phyloP scores from a whole-genome alignment of 345 rosid species.

The Salix udensis region DNA sequence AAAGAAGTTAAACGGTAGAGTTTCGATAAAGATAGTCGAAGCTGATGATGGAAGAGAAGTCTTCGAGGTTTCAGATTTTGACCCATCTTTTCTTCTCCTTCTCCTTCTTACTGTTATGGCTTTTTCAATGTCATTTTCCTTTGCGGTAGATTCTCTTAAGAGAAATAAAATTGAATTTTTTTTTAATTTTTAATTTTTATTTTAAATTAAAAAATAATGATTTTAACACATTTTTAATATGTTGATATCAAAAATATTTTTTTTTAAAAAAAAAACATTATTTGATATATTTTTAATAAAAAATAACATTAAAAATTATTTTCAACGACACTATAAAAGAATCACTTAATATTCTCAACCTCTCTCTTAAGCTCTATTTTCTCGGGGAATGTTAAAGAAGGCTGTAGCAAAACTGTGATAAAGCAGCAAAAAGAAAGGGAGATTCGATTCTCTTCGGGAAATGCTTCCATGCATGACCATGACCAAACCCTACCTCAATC shows the following conservation, averaged over 20 bases:
- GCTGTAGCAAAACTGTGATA: conserved; percentile 50
- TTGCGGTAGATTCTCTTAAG: conserved; percentile 6
- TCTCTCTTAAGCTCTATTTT: conserved; percentile 12
- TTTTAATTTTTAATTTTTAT: too few relatives aligned
- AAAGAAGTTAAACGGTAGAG: conserved; percentile 19
- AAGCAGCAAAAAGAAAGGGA: conserved; percentile 43
- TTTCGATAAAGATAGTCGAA: conserved; percentile 43
- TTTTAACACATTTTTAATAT: too few relatives aligned
- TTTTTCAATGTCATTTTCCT: conserved; percentile 45
- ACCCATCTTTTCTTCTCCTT: conserved; percentile 55
- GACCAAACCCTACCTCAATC: conserved; percentile 9
- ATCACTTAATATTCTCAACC: too few relatives aligned
- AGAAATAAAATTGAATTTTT: too few relatives aligned
- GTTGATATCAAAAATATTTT: too few relatives aligned
- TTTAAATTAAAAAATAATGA: too few relatives aligned
- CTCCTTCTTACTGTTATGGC: conserved; percentile 32
- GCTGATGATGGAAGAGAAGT: conserved; percentile 51
- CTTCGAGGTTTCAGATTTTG: conserved; percentile 56
- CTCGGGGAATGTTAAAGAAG: conserved; percentile 74
- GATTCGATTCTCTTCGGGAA: conserved; percentile 64
- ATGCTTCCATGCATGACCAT: conserved; percentile 57
- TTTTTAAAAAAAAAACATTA: too few relatives aligned
- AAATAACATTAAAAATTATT: too few relatives aligned
- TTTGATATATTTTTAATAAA: too few relatives aligned
- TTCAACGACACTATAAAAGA: too few relatives aligned